Base-by-base conservation (phyloP, 2,329 filamentous ascomycete species). In the Canariomyces notabilis region DNA sequence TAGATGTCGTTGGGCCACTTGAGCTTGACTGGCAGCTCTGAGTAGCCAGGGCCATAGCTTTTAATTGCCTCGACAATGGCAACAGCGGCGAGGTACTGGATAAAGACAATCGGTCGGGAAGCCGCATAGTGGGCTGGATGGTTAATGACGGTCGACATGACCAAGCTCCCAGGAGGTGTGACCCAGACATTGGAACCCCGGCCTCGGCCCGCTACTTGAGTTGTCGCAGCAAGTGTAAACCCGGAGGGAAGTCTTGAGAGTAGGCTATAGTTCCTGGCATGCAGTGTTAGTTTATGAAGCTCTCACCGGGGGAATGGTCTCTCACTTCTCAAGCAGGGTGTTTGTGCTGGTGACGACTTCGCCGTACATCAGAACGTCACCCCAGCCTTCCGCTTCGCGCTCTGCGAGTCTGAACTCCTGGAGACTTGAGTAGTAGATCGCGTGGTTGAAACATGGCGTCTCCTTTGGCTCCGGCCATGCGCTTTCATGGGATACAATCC, bases 1-100 rank as follows among this genome's bases (percentile, higher is more conserved):
- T 89, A 91, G 44, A 98, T 87, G 61, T 98, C 93, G 59, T 98
- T 98, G 9, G 93, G 93, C 93, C 93, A 98, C 66, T 98, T 98
- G 23, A 98, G 69, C 62, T 87, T 89, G 33, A 98, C 76, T 1
- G 87, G 87, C 4, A 97, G 65, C 0, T 80, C 72, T 5, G 79
- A 74, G 64, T 94, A 97, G 6, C 83, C 87, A 2, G 67, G 67
- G 39, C 84, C 89, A 61, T 97, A 97, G 20, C 74, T 76, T 53
- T 87, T 83, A 52, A 97, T 83, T 0, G 88, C 91, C 51, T 87
- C 79, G 2, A 94, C 85, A 34, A 91, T 85, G 33, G 93, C 90
- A 37, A 98, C 79, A 1, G 89, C 90, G 0, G 89, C 83, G 12
- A 98, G 77, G 62, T 98, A 98, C 65, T 97, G 93, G 21, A 97